These are phyloP conservation scores for Aspergillus haitiensis DNA, from an alignment of 495 filamentous ascomycete species.

Conservation along the genomic window DNA sequence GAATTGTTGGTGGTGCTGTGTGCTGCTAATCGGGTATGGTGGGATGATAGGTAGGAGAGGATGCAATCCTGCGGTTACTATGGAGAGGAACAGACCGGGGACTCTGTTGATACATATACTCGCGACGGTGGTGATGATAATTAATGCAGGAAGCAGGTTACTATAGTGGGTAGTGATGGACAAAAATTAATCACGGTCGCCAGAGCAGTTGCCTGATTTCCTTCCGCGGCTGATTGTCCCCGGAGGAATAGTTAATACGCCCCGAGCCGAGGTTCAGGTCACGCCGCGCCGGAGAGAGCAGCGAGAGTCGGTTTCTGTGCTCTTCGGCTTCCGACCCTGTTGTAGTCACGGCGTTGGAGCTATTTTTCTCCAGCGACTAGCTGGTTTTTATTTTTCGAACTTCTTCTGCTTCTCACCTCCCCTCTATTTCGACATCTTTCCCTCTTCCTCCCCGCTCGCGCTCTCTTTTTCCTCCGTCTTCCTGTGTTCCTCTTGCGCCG, in stretches of 20 bases:
- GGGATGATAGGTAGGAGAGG: neutral
- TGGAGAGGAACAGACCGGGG: neutral
- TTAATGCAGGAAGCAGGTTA: neutral
- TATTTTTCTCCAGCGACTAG: slow-evolving; percentile 6
- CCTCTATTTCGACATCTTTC: slow-evolving; percentile 8
- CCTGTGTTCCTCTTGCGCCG: neutral
- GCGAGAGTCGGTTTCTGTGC: slow-evolving; percentile 19
- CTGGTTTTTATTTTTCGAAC: slow-evolving; percentile 1
- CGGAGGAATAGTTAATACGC: slow-evolving; percentile 26
- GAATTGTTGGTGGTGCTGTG: neutral
- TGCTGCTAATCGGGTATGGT: neutral
- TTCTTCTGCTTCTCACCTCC: slow-evolving; percentile 12
- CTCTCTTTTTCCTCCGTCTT: neutral
- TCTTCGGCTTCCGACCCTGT: slow-evolving; percentile 9
- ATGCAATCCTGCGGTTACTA: too few relatives aligned
- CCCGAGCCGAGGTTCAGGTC: slow-evolving; percentile 36
- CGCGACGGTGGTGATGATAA: too few relatives aligned
- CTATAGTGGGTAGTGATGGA: neutral
- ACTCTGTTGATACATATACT: neutral
- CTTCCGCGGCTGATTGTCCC: neutral
- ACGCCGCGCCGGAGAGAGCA: slow-evolving; percentile 15
- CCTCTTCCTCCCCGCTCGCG: slow-evolving; percentile 1
- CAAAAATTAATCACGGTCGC: neutral
- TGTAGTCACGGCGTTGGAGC: slow-evolving; percentile 1
- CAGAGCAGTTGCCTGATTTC: neutral